Conservation (phyloP, 164 flowering plant species). For the Brasenia schreberi region DNA sequence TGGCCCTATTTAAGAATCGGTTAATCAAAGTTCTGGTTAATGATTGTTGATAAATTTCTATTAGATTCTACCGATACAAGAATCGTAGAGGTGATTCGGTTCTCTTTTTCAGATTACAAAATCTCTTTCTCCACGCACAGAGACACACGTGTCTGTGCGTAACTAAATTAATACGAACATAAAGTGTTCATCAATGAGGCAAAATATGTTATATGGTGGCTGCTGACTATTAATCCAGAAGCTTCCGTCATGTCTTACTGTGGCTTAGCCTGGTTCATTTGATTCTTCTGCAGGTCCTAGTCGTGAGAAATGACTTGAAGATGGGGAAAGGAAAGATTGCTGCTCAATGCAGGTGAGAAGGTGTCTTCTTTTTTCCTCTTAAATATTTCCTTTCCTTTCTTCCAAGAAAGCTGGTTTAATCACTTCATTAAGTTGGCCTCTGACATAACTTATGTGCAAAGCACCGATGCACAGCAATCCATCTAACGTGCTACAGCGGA, state of each 20-base stretch:
- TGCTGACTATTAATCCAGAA: not conserved
- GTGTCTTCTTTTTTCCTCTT: not conserved
- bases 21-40: too few species aligned
- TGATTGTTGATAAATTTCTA: too few species aligned
- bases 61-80: too few species aligned
- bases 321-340: constrained; percentile 99
- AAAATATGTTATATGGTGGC: not conserved
- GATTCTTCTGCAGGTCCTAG: constrained; percentile 44
- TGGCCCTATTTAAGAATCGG: too few species aligned
- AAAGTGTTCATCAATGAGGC: not conserved
- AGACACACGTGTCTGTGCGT: not conserved
- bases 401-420: not conserved
- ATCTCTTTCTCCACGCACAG: not conserved
- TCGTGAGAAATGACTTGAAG: constrained; percentile 93
- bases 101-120: too few species aligned
- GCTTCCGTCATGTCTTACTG: not conserved
- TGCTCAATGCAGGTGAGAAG: constrained; percentile 87
- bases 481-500: too few species aligned
- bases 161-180: not conserved
- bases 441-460: too few species aligned
- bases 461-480: too few species aligned
- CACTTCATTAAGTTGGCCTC: too few species aligned
- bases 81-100: too few species aligned
- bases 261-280: not conserved
- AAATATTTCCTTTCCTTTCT: not conserved